Evolutionary conservation across 1,284 basidiomycete genomes (phyloP).

Genomic region (Leccinum holopus): DNA sequence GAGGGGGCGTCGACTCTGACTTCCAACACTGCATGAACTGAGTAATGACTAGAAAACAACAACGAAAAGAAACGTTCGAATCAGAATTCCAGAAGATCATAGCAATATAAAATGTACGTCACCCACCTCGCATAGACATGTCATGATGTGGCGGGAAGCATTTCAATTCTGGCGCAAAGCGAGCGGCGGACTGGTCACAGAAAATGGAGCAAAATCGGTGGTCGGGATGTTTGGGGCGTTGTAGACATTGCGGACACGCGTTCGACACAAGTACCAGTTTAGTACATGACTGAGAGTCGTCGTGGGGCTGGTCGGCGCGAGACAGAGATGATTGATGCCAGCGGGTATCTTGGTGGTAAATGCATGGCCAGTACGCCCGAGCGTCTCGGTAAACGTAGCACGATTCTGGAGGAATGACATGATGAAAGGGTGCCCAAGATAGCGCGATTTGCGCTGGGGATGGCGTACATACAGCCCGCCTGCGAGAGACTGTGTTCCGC

Average conservation of each 20-base stretch:
- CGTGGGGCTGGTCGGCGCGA: background rate
- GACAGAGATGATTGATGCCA: background rate
- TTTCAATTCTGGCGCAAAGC: too few relatives aligned
- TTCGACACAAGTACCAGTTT: background rate
- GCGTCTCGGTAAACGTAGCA: background rate
- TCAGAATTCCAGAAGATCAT: too few relatives aligned
- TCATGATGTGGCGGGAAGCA: too few relatives aligned
- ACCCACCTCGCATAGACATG: too few relatives aligned
- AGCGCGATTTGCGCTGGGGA: background rate
- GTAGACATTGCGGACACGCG: too few relatives aligned
- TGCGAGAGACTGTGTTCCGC: background rate
- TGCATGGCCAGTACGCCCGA: background rate
- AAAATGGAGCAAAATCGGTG: too few relatives aligned
- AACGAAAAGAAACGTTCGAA: too few relatives aligned
- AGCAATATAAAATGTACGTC: too few relatives aligned
- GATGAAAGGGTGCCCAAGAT: background rate
- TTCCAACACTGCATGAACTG: slow-evolving; percentile 18
- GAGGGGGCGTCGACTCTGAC: background rate
- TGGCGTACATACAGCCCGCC: too few relatives aligned
- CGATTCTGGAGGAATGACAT: background rate
- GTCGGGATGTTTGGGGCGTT: too few relatives aligned
- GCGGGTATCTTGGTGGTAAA: too few relatives aligned
- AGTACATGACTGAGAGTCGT: background rate
- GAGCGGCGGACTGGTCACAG: too few relatives aligned
- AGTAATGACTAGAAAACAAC: slow-evolving; percentile 13